A percentile compares a stretch with the other conserved stretches of the same genome.
These are phyloP conservation scores for Ampelocalamus luodianensis DNA, from an alignment of 176 grass and related monocot species.

Conservation along the genomic window DNA sequence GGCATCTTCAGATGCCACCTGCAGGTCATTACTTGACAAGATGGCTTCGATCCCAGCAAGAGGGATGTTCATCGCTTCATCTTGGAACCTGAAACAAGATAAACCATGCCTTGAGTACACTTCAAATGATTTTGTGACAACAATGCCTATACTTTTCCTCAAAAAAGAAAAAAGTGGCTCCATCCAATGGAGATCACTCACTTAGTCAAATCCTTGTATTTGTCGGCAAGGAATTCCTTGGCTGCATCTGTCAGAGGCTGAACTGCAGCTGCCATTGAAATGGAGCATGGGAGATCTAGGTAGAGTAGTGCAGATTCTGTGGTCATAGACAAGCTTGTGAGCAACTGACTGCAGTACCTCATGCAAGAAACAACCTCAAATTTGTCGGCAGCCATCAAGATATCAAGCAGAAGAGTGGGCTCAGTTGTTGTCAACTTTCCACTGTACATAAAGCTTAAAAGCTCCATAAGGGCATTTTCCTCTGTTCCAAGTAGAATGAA, in stretches of 20 bases:
- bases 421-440: constrained; percentile 77
- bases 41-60: constrained; percentile 77
- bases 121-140: neutral
- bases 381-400: constrained; percentile 90
- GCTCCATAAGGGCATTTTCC: constrained; percentile 86
- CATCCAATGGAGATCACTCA: constrained; percentile 43
- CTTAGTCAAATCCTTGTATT: constrained; percentile 73
- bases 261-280: constrained; percentile 72
- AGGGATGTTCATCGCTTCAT: constrained; percentile 78
- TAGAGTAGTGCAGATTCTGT: constrained; percentile 87
- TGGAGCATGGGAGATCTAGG: constrained; percentile 77
- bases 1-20: constrained; percentile 77
- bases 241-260: constrained; percentile 63
- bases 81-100: constrained; percentile 62
- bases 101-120: constrained; percentile 15
- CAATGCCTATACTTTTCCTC: neutral
- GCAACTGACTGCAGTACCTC: constrained; percentile 84
- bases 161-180: neutral
- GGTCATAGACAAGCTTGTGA: constrained; percentile 76
- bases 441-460: constrained; percentile 86
- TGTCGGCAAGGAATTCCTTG: constrained; percentile 67
- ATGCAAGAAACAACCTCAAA: constrained; percentile 98
- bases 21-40: constrained; percentile 74
- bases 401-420: constrained; percentile 67
- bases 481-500: constrained; percentile 67